A percentile compares a stretch with the other conserved stretches of the same genome.
phyloP scores from a whole-genome alignment of 495 filamentous ascomycete genomes.

The Talaromyces thailandensis region DNA sequence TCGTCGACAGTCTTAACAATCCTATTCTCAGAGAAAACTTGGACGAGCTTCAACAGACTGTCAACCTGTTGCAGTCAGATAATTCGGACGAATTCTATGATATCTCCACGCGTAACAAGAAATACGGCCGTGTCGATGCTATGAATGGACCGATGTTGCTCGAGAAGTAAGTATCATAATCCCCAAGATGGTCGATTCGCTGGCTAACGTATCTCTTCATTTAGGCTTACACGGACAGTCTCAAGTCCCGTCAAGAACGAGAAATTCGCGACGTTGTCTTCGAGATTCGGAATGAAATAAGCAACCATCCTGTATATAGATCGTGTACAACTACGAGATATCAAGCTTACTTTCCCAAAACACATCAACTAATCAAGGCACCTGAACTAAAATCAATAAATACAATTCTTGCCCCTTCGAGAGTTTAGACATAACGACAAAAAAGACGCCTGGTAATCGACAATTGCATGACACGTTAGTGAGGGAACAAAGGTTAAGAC shows the following conservation, averaged over 20 bases:
- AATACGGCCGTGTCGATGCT: slow-evolving; percentile 87
- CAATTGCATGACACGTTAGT: background rate
- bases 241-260: slow-evolving; percentile 49
- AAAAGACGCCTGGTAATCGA: background rate
- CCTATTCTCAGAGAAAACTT: slow-evolving; percentile 75
- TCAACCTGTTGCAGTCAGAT: slow-evolving; percentile 75
- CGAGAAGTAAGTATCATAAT: slow-evolving; percentile 59
- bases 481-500: background rate
- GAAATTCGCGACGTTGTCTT: slow-evolving; percentile 59
- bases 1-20: slow-evolving; percentile 75
- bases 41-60: slow-evolving; percentile 88
- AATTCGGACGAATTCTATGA: slow-evolving; percentile 95
- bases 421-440: background rate
- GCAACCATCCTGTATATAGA: background rate
- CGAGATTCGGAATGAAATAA: slow-evolving; percentile 60
- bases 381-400: slow-evolving; percentile 4
- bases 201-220: slow-evolving; percentile 25
- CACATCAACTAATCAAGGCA: background rate
- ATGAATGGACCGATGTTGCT: slow-evolving; percentile 76
- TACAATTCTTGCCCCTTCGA: background rate
- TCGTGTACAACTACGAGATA: background rate
- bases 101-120: slow-evolving; percentile 72
- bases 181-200: background rate
- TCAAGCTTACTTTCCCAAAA: background rate
- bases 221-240: slow-evolving; percentile 54